Conservation (phyloP, 371 early-diverging fungal genomes). For the Mortierella sp. region DNA sequence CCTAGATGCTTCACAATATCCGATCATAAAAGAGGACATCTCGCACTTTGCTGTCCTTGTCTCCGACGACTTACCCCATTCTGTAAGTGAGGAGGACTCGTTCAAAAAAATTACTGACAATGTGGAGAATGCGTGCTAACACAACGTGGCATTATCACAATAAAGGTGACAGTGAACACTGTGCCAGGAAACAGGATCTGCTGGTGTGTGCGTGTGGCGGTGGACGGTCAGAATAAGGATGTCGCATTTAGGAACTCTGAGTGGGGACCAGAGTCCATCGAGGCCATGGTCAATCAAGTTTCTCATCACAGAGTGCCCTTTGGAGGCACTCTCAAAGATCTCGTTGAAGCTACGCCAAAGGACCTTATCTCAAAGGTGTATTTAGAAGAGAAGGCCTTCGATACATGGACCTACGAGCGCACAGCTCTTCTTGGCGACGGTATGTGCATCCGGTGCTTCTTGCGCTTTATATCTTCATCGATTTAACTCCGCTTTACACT, state of each 20-base stretch:
- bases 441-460: background rate
- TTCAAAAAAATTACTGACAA: background rate
- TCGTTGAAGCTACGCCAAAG: conserved; percentile 16
- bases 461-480: too few species aligned
- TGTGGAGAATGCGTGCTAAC: too few species aligned
- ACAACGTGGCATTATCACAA: background rate
- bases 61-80: conserved; percentile 5
- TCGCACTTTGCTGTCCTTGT: conserved; percentile 8
- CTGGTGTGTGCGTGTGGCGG: conserved; percentile 10
- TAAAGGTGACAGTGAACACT: background rate
- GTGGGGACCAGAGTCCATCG: conserved; percentile 24
- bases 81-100: background rate
- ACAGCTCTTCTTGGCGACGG: conserved; percentile 15
- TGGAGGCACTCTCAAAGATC: conserved; percentile 13
- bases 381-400: conserved; percentile 28
- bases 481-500: too few species aligned
- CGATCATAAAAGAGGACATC: background rate
- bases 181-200: conserved; percentile 28
- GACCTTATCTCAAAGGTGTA: conserved; percentile 25
- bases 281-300: conserved; percentile 2
- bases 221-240: background rate
- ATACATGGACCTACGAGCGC: conserved; percentile 23
- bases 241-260: conserved; percentile 9
- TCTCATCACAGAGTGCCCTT: conserved; percentile 1
- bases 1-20: conserved; percentile 16